Conservation (phyloP, 2,329 filamentous ascomycete species). For the Leptosphaerulina australis region DNA sequence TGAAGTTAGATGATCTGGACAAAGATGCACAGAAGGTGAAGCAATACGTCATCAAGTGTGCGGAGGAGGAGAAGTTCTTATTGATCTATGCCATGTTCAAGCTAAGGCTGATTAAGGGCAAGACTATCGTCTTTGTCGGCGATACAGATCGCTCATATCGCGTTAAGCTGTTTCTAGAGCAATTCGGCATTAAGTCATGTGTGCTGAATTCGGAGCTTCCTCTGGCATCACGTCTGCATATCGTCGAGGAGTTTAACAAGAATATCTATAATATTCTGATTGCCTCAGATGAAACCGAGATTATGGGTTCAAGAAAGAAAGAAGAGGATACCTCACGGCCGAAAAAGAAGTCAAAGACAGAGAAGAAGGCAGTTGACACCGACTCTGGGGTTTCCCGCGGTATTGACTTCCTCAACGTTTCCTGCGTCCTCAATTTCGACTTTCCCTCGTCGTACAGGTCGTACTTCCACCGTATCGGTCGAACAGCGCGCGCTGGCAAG, state of each 20-base stretch:
- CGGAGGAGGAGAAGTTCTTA: conserved; percentile 97
- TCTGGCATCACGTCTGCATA: conserved; percentile 89
- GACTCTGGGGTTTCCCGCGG: conserved; percentile 96
- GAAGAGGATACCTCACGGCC: conserved; percentile 47
- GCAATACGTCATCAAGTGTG: conserved; percentile 89
- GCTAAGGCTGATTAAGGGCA: conserved; percentile 90
- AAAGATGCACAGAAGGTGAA: conserved; percentile 76
- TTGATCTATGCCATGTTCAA: conserved; percentile 95
- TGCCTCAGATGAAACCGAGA: conserved; percentile 88
- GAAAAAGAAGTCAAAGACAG: conserved; percentile 63
- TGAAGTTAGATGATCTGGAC: conserved; percentile 84
- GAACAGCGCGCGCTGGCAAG: conserved; percentile 89
- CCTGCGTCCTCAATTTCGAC: conserved; percentile 88
- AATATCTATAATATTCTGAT: conserved; percentile 98
- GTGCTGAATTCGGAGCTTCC: conserved; percentile 94
- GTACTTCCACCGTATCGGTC: conserved; percentile 95
- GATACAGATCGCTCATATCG: conserved; percentile 91
- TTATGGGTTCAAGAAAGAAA: conserved; percentile 65
- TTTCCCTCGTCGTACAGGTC: conserved; percentile 85
- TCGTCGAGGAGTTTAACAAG: conserved; percentile 96
- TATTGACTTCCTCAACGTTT: conserved; percentile 94
- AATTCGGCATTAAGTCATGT: conserved; percentile 93
- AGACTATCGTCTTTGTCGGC: conserved; percentile 82
- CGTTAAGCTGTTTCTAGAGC: conserved; percentile 92
- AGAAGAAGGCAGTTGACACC: conserved; percentile 66